Evolutionary conservation across 805 yeast species (phyloP).

Genomic region (Sugiyamaella lignohabitans): DNA sequence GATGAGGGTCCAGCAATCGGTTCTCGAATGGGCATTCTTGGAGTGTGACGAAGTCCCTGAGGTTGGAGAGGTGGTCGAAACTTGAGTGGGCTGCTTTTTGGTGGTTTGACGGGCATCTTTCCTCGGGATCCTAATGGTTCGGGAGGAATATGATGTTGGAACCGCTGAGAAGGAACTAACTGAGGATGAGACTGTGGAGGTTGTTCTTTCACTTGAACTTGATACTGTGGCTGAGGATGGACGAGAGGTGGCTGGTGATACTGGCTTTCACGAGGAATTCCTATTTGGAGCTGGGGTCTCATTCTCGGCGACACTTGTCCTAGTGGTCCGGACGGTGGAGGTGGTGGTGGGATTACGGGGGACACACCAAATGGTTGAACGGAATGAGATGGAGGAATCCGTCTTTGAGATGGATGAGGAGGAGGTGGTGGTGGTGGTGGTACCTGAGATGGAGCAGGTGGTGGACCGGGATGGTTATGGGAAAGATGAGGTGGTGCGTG

Average conservation of each 20-base stretch:
- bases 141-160: background rate
- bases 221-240: conserved; percentile 2
- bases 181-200: conserved; percentile 3
- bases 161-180: too few species aligned
- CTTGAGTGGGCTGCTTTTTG: background rate
- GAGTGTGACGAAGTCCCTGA: too few species aligned
- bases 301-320: too few species aligned
- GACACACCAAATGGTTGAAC: background rate
- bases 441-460: background rate
- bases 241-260: conserved; percentile 5
- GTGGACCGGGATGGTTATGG: too few species aligned
- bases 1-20: background rate
- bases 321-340: conserved; percentile 7
- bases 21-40: background rate
- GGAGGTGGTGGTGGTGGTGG: conserved; percentile 7
- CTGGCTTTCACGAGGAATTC: background rate
- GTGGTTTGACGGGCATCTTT: background rate
- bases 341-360: background rate
- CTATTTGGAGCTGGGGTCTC: conserved; percentile 1
- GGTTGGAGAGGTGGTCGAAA: background rate
- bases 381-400: conserved; percentile 1
- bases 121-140: too few species aligned
- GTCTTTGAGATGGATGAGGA: conserved; percentile 2
- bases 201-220: background rate
- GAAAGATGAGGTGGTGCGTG: too few species aligned